Conservation (phyloP, 2,329 filamentous ascomycete genomes). For the Stagonosporopsis cucurbitacearum region DNA sequence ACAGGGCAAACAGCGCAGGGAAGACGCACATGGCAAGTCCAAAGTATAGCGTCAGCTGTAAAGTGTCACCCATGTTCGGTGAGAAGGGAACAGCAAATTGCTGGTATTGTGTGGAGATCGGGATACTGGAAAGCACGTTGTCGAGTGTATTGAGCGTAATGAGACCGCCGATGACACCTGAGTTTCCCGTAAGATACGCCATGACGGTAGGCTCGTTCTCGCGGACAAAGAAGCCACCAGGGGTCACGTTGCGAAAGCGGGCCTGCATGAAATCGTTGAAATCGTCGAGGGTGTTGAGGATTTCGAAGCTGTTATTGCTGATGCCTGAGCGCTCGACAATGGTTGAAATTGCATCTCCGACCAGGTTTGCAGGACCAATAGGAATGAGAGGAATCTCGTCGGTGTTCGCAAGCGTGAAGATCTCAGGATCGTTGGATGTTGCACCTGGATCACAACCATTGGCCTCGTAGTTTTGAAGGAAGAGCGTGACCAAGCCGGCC, state of each 20-base stretch:
- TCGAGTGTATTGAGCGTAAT: constrained; percentile 90
- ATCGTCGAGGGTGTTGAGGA: constrained; percentile 68
- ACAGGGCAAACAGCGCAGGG: constrained; percentile 86
- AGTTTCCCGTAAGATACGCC: constrained; percentile 70
- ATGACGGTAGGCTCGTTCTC: constrained; percentile 68
- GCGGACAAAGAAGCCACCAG: constrained; percentile 81
- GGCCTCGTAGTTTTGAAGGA: constrained; percentile 65
- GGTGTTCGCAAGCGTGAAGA: constrained; percentile 37
- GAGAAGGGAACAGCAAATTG: constrained; percentile 77
- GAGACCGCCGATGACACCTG: constrained; percentile 69
- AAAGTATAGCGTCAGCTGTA: constrained; percentile 84
- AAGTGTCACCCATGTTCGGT: constrained; percentile 70
- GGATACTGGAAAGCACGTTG: constrained; percentile 71
- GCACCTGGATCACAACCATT: constrained; percentile 55
- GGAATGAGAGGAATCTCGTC: constrained; percentile 45
- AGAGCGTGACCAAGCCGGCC: constrained; percentile 78
- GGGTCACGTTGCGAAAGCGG: constrained; percentile 72
- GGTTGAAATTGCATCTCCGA: constrained; percentile 35
- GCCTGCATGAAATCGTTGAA: constrained; percentile 71
- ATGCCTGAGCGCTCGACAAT: constrained; percentile 41
- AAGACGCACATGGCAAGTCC: constrained; percentile 78
- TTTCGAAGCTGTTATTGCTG: constrained; percentile 48
- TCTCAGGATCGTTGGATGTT: constrained; percentile 39
- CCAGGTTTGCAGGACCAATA: constrained; percentile 47
- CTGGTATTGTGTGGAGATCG: constrained; percentile 75